Evolutionary conservation across 1,284 basidiomycete species (phyloP).

Genomic region (Gomphus bonarii): DNA sequence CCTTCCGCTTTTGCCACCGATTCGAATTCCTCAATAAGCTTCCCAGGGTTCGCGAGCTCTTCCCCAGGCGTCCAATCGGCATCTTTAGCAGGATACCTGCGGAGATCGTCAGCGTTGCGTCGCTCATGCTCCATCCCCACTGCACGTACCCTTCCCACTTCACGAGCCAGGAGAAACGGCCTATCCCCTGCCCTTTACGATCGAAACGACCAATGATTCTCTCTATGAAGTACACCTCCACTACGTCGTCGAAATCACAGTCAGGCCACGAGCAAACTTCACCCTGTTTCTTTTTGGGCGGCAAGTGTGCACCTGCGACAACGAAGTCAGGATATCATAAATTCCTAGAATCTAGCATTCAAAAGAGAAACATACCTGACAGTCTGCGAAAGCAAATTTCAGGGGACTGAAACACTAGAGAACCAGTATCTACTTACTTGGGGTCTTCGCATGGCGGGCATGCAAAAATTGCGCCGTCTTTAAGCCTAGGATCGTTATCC

Average conservation of each 20-base stretch:
- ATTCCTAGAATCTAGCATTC: too few relatives aligned
- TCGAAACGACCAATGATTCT: constrained; percentile 6
- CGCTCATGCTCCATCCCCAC: neutral
- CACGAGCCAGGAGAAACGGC: constrained; percentile 1
- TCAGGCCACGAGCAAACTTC: neutral
- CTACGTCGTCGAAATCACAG: neutral
- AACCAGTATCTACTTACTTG: neutral
- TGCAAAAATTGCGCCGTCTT: neutral
- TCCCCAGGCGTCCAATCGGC: neutral
- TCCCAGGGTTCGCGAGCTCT: neutral
- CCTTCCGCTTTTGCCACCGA: neutral
- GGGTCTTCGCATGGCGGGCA: neutral
- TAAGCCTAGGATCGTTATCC: neutral
- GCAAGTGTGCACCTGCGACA: neutral
- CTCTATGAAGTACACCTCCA: neutral
- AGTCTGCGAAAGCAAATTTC: neutral
- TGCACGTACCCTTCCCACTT: constrained; percentile 5
- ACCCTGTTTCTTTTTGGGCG: neutral
- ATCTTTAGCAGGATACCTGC: neutral
- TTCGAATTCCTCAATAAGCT: constrained; percentile 1
- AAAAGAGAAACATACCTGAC: neutral
- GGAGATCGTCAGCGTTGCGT: neutral
- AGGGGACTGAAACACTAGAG: neutral
- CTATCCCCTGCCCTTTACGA: neutral
- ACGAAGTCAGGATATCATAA: neutral